phyloP scores from a whole-genome alignment of 805 yeast genomes.

The Kodamaea nitidulidarum region DNA sequence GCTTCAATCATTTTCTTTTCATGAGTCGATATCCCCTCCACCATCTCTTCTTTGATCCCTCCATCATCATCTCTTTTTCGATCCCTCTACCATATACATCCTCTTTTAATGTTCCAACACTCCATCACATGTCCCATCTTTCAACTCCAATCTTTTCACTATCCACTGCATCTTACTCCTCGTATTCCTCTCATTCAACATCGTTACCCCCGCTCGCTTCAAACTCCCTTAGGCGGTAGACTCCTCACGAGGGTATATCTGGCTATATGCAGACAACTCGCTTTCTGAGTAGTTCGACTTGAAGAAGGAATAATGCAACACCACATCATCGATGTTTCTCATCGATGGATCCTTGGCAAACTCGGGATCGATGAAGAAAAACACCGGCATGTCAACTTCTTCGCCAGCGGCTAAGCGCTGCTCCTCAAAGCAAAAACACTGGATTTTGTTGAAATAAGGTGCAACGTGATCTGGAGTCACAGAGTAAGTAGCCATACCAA shows the following conservation, averaged over 20 bases:
- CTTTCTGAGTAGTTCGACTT: slow-evolving; percentile 48
- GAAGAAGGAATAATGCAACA: slow-evolving; percentile 90
- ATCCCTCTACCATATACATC: too few relatives aligned
- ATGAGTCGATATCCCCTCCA: too few relatives aligned
- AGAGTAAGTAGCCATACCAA: slow-evolving; percentile 98
- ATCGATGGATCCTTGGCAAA: slow-evolving; percentile 88
- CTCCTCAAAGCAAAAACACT: slow-evolving; percentile 97
- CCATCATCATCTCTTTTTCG: too few relatives aligned
- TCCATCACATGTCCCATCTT: too few relatives aligned
- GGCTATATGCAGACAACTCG: slow-evolving; percentile 24
- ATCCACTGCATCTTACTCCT: too few relatives aligned
- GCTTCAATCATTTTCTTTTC: too few relatives aligned
- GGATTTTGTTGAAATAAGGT: slow-evolving; percentile 93
- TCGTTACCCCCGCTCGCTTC: neutral
- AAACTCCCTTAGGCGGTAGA: neutral
- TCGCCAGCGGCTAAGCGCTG: slow-evolving; percentile 92
- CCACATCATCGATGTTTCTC: slow-evolving; percentile 86
- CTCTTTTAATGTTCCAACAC: too few relatives aligned
- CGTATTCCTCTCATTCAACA: too few relatives aligned
- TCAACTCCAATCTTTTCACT: too few relatives aligned
- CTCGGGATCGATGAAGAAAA: slow-evolving; percentile 95
- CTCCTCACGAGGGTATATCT: neutral
- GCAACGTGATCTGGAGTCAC: slow-evolving; percentile 97
- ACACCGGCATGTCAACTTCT: slow-evolving; percentile 98
- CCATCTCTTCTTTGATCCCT: too few relatives aligned